Evolutionary conservation across 1,139 yeast genomes (phyloP).

Genomic region (Kodamaea fungicola): DNA sequence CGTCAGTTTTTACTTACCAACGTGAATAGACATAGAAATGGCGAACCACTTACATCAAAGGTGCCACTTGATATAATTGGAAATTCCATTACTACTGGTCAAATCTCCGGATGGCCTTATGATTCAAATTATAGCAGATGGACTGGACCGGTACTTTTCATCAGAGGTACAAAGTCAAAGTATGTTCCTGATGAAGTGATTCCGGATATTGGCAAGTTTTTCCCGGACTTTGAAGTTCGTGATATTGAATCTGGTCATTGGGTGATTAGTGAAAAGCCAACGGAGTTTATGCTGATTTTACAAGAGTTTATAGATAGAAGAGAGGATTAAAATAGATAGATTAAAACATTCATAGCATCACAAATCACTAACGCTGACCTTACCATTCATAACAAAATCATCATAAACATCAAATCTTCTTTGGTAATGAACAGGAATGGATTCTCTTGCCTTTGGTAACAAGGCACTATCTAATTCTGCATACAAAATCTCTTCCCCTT

Average conservation of each 20-base stretch:
- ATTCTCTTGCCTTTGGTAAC: conserved; percentile 58
- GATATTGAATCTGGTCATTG: conserved; percentile 90
- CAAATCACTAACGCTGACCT: conserved; percentile 38
- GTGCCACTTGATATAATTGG: conserved; percentile 72
- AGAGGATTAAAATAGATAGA: conserved; percentile 37
- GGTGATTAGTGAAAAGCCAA: conserved; percentile 79
- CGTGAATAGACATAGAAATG: conserved; percentile 45
- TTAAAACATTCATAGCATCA: conserved; percentile 9
- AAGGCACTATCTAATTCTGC: conserved; percentile 72
- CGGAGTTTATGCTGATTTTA: conserved; percentile 58
- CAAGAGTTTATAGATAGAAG: conserved; percentile 56
- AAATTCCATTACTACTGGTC: conserved; percentile 57
- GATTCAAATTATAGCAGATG: conserved; percentile 53
- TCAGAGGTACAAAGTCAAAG: conserved; percentile 72
- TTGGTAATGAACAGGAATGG: conserved; percentile 77
- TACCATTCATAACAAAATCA: conserved; percentile 52
- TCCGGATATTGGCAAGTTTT: conserved; percentile 70
- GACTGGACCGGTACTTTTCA: conserved; percentile 63
- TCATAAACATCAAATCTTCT: conserved; percentile 83
- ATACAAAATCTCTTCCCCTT: conserved; percentile 74
- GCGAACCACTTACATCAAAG: conserved; percentile 39
- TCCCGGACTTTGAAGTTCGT: conserved; percentile 71
- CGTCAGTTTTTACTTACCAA: conserved; percentile 80
- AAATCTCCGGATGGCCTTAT: conserved; percentile 77
- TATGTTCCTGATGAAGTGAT: conserved; percentile 87